Conservation (phyloP, 169 alveolate species). For the Cystoisospora suis region DNA sequence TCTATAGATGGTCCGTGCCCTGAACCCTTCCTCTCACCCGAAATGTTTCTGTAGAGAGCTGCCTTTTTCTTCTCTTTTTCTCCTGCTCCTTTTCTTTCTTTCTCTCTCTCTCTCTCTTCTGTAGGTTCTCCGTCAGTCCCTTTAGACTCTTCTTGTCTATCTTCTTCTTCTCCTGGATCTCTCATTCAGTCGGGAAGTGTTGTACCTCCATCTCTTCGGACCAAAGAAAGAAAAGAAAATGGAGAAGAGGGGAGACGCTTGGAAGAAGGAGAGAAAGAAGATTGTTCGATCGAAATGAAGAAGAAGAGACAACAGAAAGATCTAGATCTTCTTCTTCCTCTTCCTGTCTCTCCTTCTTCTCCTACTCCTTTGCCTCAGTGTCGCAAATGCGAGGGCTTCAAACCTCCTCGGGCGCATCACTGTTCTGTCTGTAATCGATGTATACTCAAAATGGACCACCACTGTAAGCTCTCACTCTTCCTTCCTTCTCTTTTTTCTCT, state of each 20-base stretch:
- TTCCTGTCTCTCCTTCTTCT: background rate
- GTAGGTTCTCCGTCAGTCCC: background rate
- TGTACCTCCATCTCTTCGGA: background rate
- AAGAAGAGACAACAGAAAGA: no score
- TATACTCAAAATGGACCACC: constrained; percentile 89
- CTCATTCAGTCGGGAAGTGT: background rate
- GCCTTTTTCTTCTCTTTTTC: background rate
- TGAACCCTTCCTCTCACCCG: no score
- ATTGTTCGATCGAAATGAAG: no score
- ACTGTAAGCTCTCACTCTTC: constrained; percentile 79
- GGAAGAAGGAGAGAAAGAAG: no score
- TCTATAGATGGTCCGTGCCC: no score
- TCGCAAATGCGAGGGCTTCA: constrained; percentile 69
- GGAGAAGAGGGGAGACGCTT: no score
- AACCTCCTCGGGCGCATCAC: constrained; percentile 90
- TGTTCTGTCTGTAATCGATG: constrained; percentile 87
- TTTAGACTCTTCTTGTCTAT: background rate
- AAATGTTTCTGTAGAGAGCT: no score
- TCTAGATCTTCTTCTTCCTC: background rate
- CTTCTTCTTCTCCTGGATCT: background rate
- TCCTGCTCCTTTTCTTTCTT: background rate
- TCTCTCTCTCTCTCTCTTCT: background rate
- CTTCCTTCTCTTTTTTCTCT: background rate
- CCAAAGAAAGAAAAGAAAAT: no score
- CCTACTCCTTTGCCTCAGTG: constrained; percentile 18